Evolutionary conservation across 2,329 filamentous ascomycete genomes (phyloP).

Genomic region (Stromatinia cepivora): DNA sequence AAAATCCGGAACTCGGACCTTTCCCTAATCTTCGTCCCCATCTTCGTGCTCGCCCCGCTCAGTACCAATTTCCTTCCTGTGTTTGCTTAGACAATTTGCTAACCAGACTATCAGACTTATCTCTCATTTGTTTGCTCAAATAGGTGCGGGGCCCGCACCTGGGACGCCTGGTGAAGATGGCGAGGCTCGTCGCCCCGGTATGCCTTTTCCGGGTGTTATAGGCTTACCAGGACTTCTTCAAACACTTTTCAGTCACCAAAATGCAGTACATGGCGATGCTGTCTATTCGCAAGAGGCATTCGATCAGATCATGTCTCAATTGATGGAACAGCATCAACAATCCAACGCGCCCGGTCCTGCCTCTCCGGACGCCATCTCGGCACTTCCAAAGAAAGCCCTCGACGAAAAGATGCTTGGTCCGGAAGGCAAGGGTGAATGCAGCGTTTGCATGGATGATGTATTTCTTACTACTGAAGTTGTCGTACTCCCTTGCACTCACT

Average conservation of each 20-base stretch:
- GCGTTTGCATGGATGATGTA: conserved; percentile 91
- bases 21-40: conserved; percentile 24
- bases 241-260: conserved; percentile 53
- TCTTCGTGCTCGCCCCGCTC: conserved; percentile 25
- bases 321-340: conserved; percentile 80
- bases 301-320: conserved; percentile 80
- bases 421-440: conserved; percentile 75
- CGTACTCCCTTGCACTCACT: conserved; percentile 83
- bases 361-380: conserved; percentile 69
- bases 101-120: conserved; percentile 37
- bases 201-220: conserved; percentile 42
- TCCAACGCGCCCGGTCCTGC: conserved; percentile 83
- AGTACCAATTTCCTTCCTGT: conserved; percentile 30
- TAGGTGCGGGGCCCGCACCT: conserved; percentile 18
- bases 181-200: conserved; percentile 35
- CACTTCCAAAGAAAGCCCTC: conserved; percentile 69
- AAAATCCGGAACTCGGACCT: not conserved
- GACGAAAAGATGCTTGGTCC: conserved; percentile 66
- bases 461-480: conserved; percentile 71
- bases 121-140: conserved; percentile 35
- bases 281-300: conserved; percentile 90
- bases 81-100: conserved; percentile 34
- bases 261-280: conserved; percentile 67
- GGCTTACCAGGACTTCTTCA: conserved; percentile 56
- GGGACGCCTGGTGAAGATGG: conserved; percentile 27